Base-by-base conservation (phyloP, 2,329 filamentous ascomycete species). In the Purpureocillium takamizusanense region DNA sequence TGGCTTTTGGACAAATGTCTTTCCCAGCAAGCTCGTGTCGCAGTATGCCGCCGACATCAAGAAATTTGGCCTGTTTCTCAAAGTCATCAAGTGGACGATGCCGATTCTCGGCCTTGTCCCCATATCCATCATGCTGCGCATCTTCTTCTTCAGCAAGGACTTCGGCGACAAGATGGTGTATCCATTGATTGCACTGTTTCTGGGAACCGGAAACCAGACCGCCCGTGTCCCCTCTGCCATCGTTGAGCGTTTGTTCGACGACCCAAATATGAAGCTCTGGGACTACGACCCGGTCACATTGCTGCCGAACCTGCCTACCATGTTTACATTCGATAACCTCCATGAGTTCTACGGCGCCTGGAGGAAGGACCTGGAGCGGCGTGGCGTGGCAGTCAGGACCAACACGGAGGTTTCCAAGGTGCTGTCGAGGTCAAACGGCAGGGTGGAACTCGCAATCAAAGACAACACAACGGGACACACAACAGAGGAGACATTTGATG, bases 121-220 rank as follows among this genome's bases (percentile, higher is more conserved):
- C 0, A 77, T 87, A 49, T 78, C 75, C 42, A 57, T 77, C 27
- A 70, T 86, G 54, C 66, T 86, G 48, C 74, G 74, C 40, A 56
- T 86, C 36, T 86, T 84, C 57, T 62, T 76, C 40, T 86, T 87
- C 59, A 79, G 69, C 40, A 68, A 74, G 9, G 80, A 83, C 39
- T 88, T 87, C 52, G 74, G 73, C 13, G 79, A 86, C 50, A 78
- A 76, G 28, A 79, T 87, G 58, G 77, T 82, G 0, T 68, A 83
- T 41, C 83, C 83, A 1, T 74, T 87, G 54, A 74, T 86, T 25
- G 83, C 83, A 0, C 63, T 87, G 1, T 86, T 88, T 52, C 64
- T 87, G 0, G 83, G 83, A 1, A 86, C 83, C 0, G 81, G 83
- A 2, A 87, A 87, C 47, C 79, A 84, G 49, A 83, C 82, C 0